phyloP scores from a whole-genome alignment of 495 filamentous ascomycete genomes.

The Daldinia childiae region DNA sequence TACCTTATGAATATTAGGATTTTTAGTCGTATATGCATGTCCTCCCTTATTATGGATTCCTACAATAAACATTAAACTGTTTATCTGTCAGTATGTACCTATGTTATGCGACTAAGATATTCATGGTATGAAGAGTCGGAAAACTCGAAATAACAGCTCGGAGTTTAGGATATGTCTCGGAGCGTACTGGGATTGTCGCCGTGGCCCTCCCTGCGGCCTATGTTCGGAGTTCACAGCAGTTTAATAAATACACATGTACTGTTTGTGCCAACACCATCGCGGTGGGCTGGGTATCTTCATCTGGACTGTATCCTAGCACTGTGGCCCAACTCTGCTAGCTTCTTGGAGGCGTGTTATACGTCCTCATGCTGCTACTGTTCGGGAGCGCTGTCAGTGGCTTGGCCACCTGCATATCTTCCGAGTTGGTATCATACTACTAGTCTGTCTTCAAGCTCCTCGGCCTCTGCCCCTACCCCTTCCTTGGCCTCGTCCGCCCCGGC shows the following conservation, averaged over 20 bases:
- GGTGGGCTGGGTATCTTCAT: conserved; percentile 38
- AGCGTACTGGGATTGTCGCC: background rate
- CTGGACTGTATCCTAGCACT: conserved; percentile 18
- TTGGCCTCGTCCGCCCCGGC: conserved; percentile 63
- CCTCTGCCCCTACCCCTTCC: conserved; percentile 64
- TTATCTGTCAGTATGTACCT: background rate
- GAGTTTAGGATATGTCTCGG: background rate
- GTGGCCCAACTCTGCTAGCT: conserved; percentile 2
- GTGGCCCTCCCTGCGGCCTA: background rate
- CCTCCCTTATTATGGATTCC: background rate
- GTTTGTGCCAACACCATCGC: conserved; percentile 11
- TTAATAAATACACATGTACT: background rate
- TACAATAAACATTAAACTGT: background rate
- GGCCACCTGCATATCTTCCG: background rate
- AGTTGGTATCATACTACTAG: background rate
- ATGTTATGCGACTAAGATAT: background rate
- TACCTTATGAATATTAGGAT: no score
- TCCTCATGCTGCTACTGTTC: conserved; percentile 5
- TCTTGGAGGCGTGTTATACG: background rate
- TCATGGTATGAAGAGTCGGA: background rate
- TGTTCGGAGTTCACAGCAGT: background rate
- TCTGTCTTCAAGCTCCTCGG: conserved; percentile 45
- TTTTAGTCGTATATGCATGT: no score
- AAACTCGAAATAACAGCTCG: background rate
- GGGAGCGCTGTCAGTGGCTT: background rate